Base-by-base conservation (phyloP, 2,329 filamentous ascomycete genomes). In the Amylocarpus encephaloides region DNA sequence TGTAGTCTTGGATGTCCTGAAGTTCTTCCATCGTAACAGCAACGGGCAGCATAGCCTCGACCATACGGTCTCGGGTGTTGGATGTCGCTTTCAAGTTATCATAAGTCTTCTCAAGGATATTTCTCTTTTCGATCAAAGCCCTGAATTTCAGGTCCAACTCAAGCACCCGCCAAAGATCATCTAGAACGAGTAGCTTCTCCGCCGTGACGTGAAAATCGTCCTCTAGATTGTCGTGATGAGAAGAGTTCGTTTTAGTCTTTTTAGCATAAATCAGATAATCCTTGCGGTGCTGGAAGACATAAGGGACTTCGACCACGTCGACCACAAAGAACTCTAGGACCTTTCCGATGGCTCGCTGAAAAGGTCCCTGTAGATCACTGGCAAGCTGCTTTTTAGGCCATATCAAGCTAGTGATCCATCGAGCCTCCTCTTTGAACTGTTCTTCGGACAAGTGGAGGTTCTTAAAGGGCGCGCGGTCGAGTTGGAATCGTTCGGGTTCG, bases 281-380 rank as follows among this genome's bases (percentile, higher is more conserved):
- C 69, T 96, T 95, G 54, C 93, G 88, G 65, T 98, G 93, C 67
- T 96, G 92, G 68, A 96, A 96, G 60, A 98, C 93, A 67, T 95
- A 98, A 0, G 93, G 92, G 1, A 96, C 90, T 68, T 98, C 93
- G 61, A 92, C 89, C 59, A 95, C 88, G 57, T 97, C 91, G 3
- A 92, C 82, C 45, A 95, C 88, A 69, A 98, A 89, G 66, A 97
- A 96, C 62, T 96, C 88, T 35, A 98, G 77, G 10, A 97, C 91
- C 68, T 95, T 95, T 59, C 84, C 83, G 48, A 98, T 85, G 5
- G 92, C 88, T 61, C 87, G 87, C 63, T 88, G 83, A 68, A 98
- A 97, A 0, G 90, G 88, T 32, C 80, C 79, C 47, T 87, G 82
- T 46, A 96, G 76, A 55, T 91, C 86, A 2, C 80, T 75, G 15